These are phyloP conservation scores for Taphrina pruni DNA, from an alignment of 1,139 yeast species.

Conservation along the genomic window DNA sequence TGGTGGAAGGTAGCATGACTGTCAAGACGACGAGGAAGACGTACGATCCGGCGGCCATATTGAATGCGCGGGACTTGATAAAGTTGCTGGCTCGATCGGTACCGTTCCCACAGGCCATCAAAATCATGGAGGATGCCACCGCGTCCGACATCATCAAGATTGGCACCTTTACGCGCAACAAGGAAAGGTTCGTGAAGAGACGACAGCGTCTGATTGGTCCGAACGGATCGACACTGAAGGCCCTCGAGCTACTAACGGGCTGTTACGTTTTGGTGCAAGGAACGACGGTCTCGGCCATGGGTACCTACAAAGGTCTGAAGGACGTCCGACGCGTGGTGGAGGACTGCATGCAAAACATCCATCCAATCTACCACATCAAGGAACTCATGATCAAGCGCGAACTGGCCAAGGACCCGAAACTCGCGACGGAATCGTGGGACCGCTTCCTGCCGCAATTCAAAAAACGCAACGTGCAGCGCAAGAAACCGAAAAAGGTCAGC, in stretches of 20 bases:
- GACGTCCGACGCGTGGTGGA: constrained; percentile 93
- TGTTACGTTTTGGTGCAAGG: constrained; percentile 97
- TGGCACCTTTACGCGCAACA: constrained; percentile 84
- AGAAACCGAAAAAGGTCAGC: constrained; percentile 73
- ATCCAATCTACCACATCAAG: constrained; percentile 94
- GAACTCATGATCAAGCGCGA: constrained; percentile 98
- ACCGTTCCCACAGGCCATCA: constrained; percentile 86
- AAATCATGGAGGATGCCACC: constrained; percentile 75
- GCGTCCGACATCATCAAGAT: constrained; percentile 97
- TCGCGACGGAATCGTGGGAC: constrained; percentile 96
- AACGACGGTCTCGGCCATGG: constrained; percentile 96
- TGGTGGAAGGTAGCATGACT: constrained; percentile 97
- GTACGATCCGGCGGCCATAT: constrained; percentile 89
- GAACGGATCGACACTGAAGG: constrained; percentile 93
- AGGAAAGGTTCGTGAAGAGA: constrained; percentile 92
- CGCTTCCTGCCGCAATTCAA: constrained; percentile 96
- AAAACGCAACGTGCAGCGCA: constrained; percentile 93
- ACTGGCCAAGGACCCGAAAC: constrained; percentile 89
- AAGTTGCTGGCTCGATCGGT: constrained; percentile 94
- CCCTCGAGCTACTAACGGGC: constrained; percentile 86
- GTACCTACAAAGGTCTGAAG: constrained; percentile 90
- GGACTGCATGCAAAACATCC: constrained; percentile 95
- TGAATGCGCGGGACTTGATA: constrained; percentile 93
- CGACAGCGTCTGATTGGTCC: constrained; percentile 97
- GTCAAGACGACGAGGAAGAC: constrained; percentile 95